Base-by-base conservation (phyloP, 176 grass and related monocot species). In the Pontederia paniculata region DNA sequence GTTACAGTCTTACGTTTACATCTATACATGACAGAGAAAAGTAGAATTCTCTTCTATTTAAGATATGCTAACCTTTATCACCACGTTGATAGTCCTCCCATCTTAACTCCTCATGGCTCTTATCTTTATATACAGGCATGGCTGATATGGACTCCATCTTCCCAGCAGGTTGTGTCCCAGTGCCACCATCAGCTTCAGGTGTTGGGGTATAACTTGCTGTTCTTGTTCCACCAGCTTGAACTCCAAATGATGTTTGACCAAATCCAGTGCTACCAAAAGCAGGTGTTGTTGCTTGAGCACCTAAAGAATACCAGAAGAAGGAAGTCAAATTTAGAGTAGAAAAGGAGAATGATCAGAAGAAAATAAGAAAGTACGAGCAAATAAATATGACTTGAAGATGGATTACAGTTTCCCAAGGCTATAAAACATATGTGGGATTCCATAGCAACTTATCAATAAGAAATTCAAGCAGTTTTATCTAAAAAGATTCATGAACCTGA, bases 81-180 rank as follows among this genome's bases (percentile, higher is more conserved):
- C 60, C 60, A 21, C 60, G 60, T 46, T 62, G 60, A 45, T 62
- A 62, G 47, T 62, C 60, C 60, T 62, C 60, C 60, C 60, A 62
- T 47, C 60, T 62, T 2, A 96, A 54, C 67, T 96, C 91, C 78
- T 96, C 91, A 74, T 96, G 91, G 71, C 91, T 86, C 82, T 89
- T 96, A 44, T 78, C 74, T 78, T 96, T 96, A 74, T 96, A 87
- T 72, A 63, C 79, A 72, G 83, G 77, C 86, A 96, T 96, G 17
- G 91, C 91, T 43, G 80, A 84, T 76, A 94, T 94, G 0, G 84
- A 88, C 67, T 94, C 80, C 66, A 88, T 53, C 62, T 84, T 88
- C 28, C 67, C 74, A 62, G 71, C 63, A 52, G 76, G 63, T 55
- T 73, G 82, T 19, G 74, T 64, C 47, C 80, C 80, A 73, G 74